Conservation (phyloP, 163 green algal genomes). For the Chloromonas sp. region DNA sequence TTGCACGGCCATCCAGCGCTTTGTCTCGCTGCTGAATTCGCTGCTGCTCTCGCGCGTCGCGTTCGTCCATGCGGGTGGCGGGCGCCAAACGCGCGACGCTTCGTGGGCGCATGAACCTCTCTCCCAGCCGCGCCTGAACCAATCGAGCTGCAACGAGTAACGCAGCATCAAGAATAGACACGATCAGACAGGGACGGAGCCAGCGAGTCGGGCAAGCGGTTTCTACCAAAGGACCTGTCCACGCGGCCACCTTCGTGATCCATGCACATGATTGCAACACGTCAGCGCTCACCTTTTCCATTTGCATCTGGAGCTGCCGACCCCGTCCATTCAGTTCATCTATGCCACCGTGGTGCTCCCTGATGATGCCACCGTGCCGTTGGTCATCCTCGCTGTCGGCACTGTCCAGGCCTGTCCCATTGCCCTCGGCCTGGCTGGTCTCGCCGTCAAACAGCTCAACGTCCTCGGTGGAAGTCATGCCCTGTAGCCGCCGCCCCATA, state of each 20-base stretch:
- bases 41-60: neutral
- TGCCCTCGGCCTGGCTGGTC: too few species aligned
- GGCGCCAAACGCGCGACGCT: conserved; percentile 1
- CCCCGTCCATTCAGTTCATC: neutral
- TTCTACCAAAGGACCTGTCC: too few species aligned
- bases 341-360: neutral
- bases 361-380: neutral
- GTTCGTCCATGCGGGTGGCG: neutral
- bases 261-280: too few species aligned
- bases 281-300: too few species aligned
- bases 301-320: too few species aligned
- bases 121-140: conserved; percentile 7
- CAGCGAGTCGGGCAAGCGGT: too few species aligned
- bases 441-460: too few species aligned
- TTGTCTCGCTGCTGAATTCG: neutral
- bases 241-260: too few species aligned
- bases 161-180: too few species aligned
- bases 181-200: too few species aligned
- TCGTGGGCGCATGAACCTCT: conserved; percentile 6
- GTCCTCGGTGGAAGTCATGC: neutral
- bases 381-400: neutral
- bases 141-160: neutral
- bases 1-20: neutral
- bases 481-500: neutral
- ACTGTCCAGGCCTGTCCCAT: neutral